Conservation (phyloP, 169 alveolate genomes). For the Plasmodium knowlesi region DNA sequence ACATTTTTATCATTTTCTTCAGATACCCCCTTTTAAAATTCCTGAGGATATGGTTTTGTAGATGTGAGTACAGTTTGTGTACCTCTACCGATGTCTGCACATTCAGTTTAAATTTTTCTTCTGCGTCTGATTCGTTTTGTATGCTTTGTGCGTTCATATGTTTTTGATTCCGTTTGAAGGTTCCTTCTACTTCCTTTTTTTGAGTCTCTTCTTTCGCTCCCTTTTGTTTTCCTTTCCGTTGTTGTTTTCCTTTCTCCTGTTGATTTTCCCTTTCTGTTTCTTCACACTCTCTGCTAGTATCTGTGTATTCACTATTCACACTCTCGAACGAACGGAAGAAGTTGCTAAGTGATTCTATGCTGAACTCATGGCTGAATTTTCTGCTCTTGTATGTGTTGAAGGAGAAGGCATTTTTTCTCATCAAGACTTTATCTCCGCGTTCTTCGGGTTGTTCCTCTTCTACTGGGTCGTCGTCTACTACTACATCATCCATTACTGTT, state of each 20-base stretch:
- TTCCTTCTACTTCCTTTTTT: neutral
- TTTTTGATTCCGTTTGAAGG: neutral
- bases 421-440: neutral
- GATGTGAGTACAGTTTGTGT: neutral
- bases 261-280: neutral
- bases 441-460: neutral
- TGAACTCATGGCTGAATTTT: neutral
- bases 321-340: neutral
- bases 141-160: neutral
- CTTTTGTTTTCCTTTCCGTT: neutral
- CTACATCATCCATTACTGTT: neutral
- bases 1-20: conserved; percentile 35
- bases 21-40: conserved; percentile 25
- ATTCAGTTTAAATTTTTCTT: neutral
- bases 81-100: neutral
- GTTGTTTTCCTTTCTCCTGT: neutral
- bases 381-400: neutral
- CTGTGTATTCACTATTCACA: neutral
- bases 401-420: conserved; percentile 9
- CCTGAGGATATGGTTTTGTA: neutral
- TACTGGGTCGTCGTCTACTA: neutral
- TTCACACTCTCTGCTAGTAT: neutral
- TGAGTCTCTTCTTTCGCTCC: neutral
- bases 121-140: neutral
- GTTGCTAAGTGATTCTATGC: conserved; percentile 3